phyloP scores from a whole-genome alignment of 306 rosid genomes.

The Biancaea sappan region DNA sequence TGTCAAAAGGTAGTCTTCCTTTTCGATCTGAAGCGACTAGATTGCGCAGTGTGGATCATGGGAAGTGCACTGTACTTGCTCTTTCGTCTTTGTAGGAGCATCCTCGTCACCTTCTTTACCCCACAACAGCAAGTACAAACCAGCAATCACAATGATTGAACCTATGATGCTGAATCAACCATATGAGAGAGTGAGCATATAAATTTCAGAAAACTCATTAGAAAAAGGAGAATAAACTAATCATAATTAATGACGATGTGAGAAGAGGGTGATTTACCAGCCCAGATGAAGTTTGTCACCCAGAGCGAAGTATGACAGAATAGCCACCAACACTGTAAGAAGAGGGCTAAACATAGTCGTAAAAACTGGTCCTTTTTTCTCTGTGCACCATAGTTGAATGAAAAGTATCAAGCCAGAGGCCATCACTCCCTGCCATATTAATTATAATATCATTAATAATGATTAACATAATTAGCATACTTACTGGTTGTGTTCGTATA shows the following conservation, averaged over 20 bases:
- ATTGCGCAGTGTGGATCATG: neutral
- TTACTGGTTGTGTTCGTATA: neutral
- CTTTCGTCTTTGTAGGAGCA: neutral
- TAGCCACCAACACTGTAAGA: conserved; percentile 56
- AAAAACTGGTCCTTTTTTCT: conserved; percentile 81
- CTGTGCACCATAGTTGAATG: conserved; percentile 78
- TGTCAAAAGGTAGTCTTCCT: no score
- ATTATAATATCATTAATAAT: neutral
- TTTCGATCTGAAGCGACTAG: neutral
- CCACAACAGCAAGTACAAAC: conserved; percentile 75
- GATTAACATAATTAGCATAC: neutral
- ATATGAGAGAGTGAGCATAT: neutral
- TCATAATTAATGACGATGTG: no score
- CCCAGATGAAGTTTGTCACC: conserved; percentile 78
- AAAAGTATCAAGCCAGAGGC: conserved; percentile 52
- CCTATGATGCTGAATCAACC: conserved; percentile 65
- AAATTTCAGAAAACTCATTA: neutral
- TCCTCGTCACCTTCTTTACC: conserved; percentile 68
- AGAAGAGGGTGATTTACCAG: conserved; percentile 51
- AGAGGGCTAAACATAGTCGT: conserved; percentile 79
- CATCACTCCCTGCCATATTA: conserved; percentile 63
- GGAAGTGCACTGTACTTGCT: neutral
- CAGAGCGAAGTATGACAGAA: conserved; percentile 68
- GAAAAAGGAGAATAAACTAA: neutral
- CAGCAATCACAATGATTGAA: conserved; percentile 57